Base-by-base conservation (phyloP, 495 filamentous ascomycete species). In the Aspergillus ostianus region DNA sequence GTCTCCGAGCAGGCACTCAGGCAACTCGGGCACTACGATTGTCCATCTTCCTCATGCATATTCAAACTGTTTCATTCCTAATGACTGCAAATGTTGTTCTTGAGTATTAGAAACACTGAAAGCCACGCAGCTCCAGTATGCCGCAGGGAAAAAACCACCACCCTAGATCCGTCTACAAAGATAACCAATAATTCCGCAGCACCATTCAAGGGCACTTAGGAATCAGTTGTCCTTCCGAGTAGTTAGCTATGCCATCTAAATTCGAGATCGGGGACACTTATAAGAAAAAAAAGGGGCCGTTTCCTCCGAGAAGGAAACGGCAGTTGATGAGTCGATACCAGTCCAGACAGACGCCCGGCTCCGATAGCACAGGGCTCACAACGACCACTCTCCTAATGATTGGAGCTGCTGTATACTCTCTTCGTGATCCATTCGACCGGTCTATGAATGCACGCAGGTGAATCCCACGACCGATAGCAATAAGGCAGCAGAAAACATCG, bases 201-300 rank as follows among this genome's bases (percentile, higher is more conserved):
- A 32, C 29, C 29, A 0, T 8, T 32, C 7, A 32, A 32, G 10
- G 29, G 10, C 46, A 15, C 12, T n/a, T 7, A 1, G 2, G 6
- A 18, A 47, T 47, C 46, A 47, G 6, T 55, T 4, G 47, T 61
- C 47, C 32, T 13, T 21, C 47, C 41, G 12, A 47, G 70, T 66
- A 77, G 68, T 74, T 67, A 75, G 70, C 64, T 62, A 60, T 67
- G 44, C 48, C 47, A 61, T 44, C 36, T 2, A 41, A 51, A 45
- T 54, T 15, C 20, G 36, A 53, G 41, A 51, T 30, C 17, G 73
- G 76, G 56, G 53, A 55, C 45, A 90, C 87, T 87, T 88, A 90
- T 90, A 85, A 80, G 36, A 10, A 17, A 73, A 80, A 71, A 77
- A 78, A 78, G 76, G 78, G 82, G 84, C 84, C 84, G 73, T 70